Base-by-base conservation (phyloP, 306 rosid genomes). In the Sicyos edulis region DNA sequence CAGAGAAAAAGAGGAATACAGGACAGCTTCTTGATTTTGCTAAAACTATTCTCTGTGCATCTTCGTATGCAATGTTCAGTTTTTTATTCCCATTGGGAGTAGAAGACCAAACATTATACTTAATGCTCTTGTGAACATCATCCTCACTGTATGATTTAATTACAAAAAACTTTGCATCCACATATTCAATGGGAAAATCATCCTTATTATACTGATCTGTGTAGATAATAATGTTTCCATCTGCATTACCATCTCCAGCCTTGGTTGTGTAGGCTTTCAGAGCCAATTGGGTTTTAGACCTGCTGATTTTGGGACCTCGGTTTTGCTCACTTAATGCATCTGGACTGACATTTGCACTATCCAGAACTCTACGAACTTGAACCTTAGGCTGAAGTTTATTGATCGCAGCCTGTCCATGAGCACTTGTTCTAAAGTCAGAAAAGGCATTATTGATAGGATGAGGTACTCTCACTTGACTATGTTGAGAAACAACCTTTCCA, bases 131-230 rank as follows among this genome's bases (percentile, higher is more conserved):
- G 83, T 92, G 98, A 65, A 92, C 96, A 84, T 92, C 98, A 83
- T 92, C 98, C 83, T 92, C 98, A 15, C 96, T 92, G 84, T 92
- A 92, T 5, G 98, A 92, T 84, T 92, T 92, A 64, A 92, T 90
- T 47, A 90, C 96, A 81, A 90, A 92, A 82, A 90, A 87, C 70
- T 90, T 92, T 1, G 93, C 98, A 78, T 87, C 86, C 59, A 20
- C 79, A 19, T 90, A 85, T 60, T 84, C 89, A 79, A 83, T 71
- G 26, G 85, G 86, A 60, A 92, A 84, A 51, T 84, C 92, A 49
- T 92, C 96, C 77, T 76, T 90, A 80, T 92, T 92, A 76, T 88
- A 90, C 63, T 85, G 91, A 81, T 87, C 93, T 16, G 96, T 78
- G 79, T 73, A 58, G 71, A 90, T 90, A 82, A 87, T 76, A 51